Evolutionary conservation across 768 basidiomycete species (phyloP).

Genomic region (Cystobasidium ongulense): DNA sequence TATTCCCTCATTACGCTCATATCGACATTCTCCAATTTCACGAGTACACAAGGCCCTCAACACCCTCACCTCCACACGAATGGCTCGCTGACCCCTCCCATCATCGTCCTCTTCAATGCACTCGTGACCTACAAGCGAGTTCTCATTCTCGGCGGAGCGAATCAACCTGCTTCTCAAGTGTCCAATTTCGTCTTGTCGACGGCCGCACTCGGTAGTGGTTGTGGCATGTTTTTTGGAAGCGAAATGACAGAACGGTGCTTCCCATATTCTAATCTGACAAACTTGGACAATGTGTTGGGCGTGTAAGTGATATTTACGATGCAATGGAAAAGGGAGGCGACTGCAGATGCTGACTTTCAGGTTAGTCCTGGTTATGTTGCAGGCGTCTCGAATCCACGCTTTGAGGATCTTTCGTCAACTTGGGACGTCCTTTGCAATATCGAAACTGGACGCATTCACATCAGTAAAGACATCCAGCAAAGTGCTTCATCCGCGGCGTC

Average conservation of each 20-base stretch:
- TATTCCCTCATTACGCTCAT: slow-evolving; percentile 86
- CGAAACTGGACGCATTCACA: slow-evolving; percentile 71
- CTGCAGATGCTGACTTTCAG: background rate
- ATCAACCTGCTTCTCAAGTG: slow-evolving; percentile 78
- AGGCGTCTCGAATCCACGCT: slow-evolving; percentile 94
- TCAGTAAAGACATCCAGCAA: slow-evolving; percentile 67
- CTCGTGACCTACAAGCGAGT: slow-evolving; percentile 92
- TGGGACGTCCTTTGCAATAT: slow-evolving; percentile 96
- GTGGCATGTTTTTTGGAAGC: slow-evolving; percentile 63
- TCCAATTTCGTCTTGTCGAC: slow-evolving; percentile 87
- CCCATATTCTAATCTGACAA: slow-evolving; percentile 81
- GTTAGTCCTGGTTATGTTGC: slow-evolving; percentile 82
- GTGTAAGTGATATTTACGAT: background rate
- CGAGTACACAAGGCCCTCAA: slow-evolving; percentile 53
- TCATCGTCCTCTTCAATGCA: slow-evolving; percentile 92
- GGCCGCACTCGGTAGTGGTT: slow-evolving; percentile 84
- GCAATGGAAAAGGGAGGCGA: background rate
- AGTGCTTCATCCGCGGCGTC: slow-evolving; percentile 45
- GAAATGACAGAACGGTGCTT: slow-evolving; percentile 88
- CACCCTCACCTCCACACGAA: slow-evolving; percentile 92
- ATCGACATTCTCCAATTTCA: slow-evolving; percentile 63
- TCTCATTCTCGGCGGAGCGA: slow-evolving; percentile 68
- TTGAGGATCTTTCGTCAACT: slow-evolving; percentile 63
- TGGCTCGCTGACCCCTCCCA: slow-evolving; percentile 79
- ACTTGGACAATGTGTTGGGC: slow-evolving; percentile 71